Conservation (phyloP, 495 filamentous ascomycete genomes). For the Neurospora sp. region DNA sequence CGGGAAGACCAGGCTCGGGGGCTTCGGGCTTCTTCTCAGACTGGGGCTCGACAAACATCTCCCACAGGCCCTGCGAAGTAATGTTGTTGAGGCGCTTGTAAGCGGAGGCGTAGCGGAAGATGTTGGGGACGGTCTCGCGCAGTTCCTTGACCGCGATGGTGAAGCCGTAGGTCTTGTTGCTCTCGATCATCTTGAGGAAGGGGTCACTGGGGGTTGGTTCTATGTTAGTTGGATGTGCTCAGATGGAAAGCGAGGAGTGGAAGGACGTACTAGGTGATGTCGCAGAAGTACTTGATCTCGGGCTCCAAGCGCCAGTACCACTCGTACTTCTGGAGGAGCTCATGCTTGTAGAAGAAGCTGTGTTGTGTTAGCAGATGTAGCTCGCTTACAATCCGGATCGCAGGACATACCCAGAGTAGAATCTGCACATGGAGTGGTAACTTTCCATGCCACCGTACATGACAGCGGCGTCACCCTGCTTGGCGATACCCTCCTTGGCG, state of each 20-base stretch:
- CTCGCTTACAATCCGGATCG: neutral
- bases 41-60: slow-evolving; percentile 88
- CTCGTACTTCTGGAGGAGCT: slow-evolving; percentile 89
- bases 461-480: slow-evolving; percentile 94
- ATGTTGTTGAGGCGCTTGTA: slow-evolving; percentile 92
- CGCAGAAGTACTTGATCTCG: slow-evolving; percentile 99
- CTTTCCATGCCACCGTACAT: slow-evolving; percentile 99
- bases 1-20: slow-evolving; percentile 62
- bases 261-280: slow-evolving; percentile 87
- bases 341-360: slow-evolving; percentile 97
- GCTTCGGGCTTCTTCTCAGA: slow-evolving; percentile 46
- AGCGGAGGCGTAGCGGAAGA: slow-evolving; percentile 98
- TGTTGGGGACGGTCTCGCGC: slow-evolving; percentile 95
- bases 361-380: slow-evolving; percentile 9
- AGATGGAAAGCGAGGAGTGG: slow-evolving; percentile 1
- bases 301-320: slow-evolving; percentile 99
- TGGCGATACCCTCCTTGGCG: slow-evolving; percentile 87
- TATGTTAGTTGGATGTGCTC: slow-evolving; percentile 5
- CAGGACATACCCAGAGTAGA: slow-evolving; percentile 80
- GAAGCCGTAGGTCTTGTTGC: slow-evolving; percentile 98
- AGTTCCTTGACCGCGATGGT: slow-evolving; percentile 99
- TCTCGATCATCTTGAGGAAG: slow-evolving; percentile 82
- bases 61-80: slow-evolving; percentile 88
- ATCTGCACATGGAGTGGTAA: slow-evolving; percentile 97
- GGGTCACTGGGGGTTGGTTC: slow-evolving; percentile 57